Evolutionary conservation across 257 asterid genomes (phyloP).

Genomic region (Plantago major): DNA sequence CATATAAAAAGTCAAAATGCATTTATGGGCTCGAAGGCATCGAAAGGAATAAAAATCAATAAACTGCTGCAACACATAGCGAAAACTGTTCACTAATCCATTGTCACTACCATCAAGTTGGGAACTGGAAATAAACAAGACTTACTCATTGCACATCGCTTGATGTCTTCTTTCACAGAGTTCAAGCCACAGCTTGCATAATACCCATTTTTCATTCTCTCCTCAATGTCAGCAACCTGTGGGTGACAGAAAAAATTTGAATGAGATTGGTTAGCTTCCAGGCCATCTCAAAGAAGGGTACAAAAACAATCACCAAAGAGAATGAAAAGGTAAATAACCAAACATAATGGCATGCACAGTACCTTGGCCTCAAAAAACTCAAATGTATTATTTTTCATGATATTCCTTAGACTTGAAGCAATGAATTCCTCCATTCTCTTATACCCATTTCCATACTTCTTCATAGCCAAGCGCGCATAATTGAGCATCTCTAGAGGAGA

Average conservation of each 20-base stretch:
- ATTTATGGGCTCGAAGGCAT: neutral
- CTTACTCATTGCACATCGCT: constrained; percentile 94
- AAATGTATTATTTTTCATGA: constrained; percentile 76
- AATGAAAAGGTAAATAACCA: constrained; percentile 10
- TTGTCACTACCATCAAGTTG: constrained; percentile 14
- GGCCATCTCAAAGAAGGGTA: constrained; percentile 9
- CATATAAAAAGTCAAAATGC: too few relatives aligned
- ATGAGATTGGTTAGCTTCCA: constrained; percentile 16
- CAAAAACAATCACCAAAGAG: neutral
- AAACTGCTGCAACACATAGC: constrained; percentile 11
- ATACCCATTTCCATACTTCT: constrained; percentile 73
- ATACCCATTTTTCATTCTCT: constrained; percentile 77
- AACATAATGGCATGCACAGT: constrained; percentile 22
- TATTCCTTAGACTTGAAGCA: constrained; percentile 61
- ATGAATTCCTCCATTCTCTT: constrained; percentile 79
- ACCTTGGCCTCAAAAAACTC: constrained; percentile 90
- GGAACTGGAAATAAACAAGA: constrained; percentile 18
- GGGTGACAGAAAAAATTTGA: constrained; percentile 20
- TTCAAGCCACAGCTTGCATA: constrained; percentile 80
- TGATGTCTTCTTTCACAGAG: constrained; percentile 79
- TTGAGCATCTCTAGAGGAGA: constrained; percentile 92
- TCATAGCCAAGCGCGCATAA: constrained; percentile 81
- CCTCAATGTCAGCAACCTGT: constrained; percentile 81
- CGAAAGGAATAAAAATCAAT: neutral
- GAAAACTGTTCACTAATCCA: neutral